Percentiles rank a stretch among this genome's conserved stretches.
Conservation (phyloP, 805 yeast species). For the Kazachstania taianensis region DNA sequence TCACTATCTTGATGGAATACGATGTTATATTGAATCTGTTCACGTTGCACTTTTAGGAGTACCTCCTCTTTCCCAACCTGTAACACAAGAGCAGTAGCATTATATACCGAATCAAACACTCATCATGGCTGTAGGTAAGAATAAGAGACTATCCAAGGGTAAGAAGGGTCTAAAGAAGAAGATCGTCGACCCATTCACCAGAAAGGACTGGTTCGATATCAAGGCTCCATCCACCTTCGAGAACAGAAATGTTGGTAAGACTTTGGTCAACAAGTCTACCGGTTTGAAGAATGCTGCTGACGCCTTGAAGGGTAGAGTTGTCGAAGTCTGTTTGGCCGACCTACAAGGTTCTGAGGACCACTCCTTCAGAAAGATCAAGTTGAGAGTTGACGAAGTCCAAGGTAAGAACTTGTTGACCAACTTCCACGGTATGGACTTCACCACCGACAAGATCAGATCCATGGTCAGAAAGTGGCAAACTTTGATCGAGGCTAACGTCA, state of each 20-base stretch:
- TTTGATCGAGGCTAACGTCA: conserved; percentile 92
- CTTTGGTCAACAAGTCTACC: conserved; percentile 94
- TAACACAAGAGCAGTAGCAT: too few species aligned
- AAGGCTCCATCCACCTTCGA: conserved; percentile 98
- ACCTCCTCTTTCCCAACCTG: too few species aligned
- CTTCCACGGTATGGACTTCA: conserved; percentile 98
- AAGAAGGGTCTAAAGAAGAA: conserved; percentile 98
- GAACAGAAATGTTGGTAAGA: conserved; percentile 97
- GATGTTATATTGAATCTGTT: too few species aligned
- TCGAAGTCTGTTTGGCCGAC: conserved; percentile 93
- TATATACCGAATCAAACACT: too few species aligned
- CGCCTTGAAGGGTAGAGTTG: conserved; percentile 94
- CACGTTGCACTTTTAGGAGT: too few species aligned
- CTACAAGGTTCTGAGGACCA: conserved; percentile 98
- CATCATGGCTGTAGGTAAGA: conserved; percentile 74
- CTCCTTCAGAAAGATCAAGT: conserved; percentile 92
- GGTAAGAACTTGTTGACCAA: conserved; percentile 96
- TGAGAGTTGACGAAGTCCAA: conserved; percentile 98
- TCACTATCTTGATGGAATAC: too few species aligned
- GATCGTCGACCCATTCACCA: conserved; percentile 98
- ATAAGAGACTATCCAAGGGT: conserved; percentile 74
- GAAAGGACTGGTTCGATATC: conserved; percentile 96
- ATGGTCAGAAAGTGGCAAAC: conserved; percentile 99
- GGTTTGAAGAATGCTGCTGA: conserved; percentile 97
- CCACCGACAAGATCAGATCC: conserved; percentile 93